A percentile compares a stretch with the other conserved stretches of the same genome.
Conservation (phyloP, 345 rosid genomes). For the Nephelium lappaceum region DNA sequence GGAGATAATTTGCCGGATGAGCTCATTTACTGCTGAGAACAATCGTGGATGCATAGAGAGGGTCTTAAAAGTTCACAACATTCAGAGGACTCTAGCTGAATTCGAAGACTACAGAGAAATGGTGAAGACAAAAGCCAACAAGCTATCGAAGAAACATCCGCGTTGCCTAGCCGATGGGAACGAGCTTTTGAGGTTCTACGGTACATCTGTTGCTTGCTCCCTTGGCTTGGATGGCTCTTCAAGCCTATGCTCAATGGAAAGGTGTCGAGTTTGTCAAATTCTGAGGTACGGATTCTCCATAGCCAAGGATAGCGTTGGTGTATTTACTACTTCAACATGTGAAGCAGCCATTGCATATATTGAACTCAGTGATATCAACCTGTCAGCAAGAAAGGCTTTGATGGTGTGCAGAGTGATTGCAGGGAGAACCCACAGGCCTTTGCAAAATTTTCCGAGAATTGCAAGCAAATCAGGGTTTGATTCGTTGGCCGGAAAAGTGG, state of each 20-base stretch:
- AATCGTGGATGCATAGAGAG: slow-evolving; percentile 27
- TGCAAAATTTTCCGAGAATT: slow-evolving; percentile 42
- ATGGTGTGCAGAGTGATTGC: slow-evolving; percentile 74
- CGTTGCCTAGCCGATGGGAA: slow-evolving; percentile 84
- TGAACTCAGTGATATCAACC: slow-evolving; percentile 21
- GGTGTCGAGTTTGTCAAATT: slow-evolving; percentile 60
- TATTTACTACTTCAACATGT: slow-evolving; percentile 57
- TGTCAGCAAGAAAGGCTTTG: slow-evolving; percentile 38
- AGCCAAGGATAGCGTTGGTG: slow-evolving; percentile 37
- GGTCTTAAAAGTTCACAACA: slow-evolving; percentile 61
- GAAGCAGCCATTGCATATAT: slow-evolving; percentile 46
- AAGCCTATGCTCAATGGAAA: slow-evolving; percentile 43
- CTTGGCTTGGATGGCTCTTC: slow-evolving; percentile 46
- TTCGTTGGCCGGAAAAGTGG: slow-evolving; percentile 61
- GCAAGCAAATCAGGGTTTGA: slow-evolving; percentile 53
- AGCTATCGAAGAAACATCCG: slow-evolving; percentile 51
- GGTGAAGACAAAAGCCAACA: slow-evolving; percentile 59
- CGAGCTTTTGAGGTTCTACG: slow-evolving; percentile 67
- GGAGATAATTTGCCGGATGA: slow-evolving; percentile 58
- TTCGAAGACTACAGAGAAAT: slow-evolving; percentile 68
- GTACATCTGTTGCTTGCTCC: slow-evolving; percentile 50
- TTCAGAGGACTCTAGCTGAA: slow-evolving; percentile 45
- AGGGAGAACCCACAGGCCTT: slow-evolving; percentile 60
- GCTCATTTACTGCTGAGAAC: slow-evolving; percentile 31
- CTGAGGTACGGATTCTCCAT: slow-evolving; percentile 52